Conservation (phyloP, 495 filamentous ascomycete species). For the Rhizodiscina lignyota region DNA sequence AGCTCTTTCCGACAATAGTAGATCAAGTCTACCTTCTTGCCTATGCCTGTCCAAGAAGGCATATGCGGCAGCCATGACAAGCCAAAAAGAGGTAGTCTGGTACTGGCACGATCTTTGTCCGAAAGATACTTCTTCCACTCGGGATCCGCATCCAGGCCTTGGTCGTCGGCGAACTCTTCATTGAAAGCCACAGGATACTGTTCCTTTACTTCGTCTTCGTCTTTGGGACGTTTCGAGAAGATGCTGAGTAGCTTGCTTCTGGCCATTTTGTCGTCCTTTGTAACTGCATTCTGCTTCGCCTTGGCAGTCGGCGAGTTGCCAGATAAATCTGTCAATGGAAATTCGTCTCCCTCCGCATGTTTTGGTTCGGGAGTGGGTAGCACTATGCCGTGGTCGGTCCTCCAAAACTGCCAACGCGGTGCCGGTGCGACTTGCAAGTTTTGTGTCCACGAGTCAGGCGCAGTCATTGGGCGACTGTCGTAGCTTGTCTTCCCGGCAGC, state of each 20-base stretch:
- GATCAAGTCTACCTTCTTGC: conserved; percentile 89
- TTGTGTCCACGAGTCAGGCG: too few relatives aligned
- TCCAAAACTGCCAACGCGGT: conserved; percentile 12
- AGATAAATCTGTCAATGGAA: conserved; percentile 15
- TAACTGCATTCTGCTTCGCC: neutral
- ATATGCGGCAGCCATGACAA: conserved; percentile 71
- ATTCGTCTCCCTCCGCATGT: conserved; percentile 26
- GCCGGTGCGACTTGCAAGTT: too few relatives aligned
- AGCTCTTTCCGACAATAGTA: conserved; percentile 80
- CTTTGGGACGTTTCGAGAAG: conserved; percentile 20
- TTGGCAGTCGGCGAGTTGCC: neutral
- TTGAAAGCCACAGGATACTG: conserved; percentile 61
- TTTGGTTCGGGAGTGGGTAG: conserved; percentile 29
- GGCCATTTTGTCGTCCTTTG: conserved; percentile 3
- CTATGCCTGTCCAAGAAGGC: conserved; percentile 39
- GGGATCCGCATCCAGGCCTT: conserved; percentile 40
- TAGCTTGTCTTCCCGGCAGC: too few relatives aligned
- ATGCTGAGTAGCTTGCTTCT: too few relatives aligned
- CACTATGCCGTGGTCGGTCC: conserved; percentile 10
- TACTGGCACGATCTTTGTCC: conserved; percentile 69
- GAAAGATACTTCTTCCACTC: conserved; percentile 71
- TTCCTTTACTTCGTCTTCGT: conserved; percentile 20
- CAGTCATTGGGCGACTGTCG: too few relatives aligned
- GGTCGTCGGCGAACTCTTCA: conserved; percentile 43
- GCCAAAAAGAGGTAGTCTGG: conserved; percentile 62